phyloP scores from a whole-genome alignment of 1,139 yeast species.

The Geotrichum klebahnii region DNA sequence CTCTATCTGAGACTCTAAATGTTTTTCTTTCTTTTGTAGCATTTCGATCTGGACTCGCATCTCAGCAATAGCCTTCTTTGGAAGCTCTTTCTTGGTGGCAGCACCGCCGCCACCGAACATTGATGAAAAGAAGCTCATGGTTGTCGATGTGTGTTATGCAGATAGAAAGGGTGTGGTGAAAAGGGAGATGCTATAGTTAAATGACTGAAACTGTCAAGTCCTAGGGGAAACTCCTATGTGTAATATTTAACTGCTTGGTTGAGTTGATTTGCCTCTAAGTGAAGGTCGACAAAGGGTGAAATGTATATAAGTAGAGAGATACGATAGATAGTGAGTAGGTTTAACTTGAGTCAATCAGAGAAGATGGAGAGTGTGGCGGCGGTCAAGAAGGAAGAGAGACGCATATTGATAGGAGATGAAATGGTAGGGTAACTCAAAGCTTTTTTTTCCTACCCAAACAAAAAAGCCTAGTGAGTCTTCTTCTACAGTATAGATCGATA shows the following conservation, averaged over 20 bases:
- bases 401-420: too few species aligned
- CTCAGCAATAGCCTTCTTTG: slow-evolving; percentile 88
- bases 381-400: background rate
- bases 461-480: too few species aligned
- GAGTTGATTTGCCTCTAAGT: too few species aligned
- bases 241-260: too few species aligned
- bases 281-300: too few species aligned
- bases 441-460: background rate
- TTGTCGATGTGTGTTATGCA: slow-evolving; percentile 13
- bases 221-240: too few species aligned
- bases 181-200: background rate
- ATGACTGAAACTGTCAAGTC: too few species aligned
- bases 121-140: slow-evolving; percentile 45
- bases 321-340: background rate
- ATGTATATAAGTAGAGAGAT: background rate
- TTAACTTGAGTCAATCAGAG: too few species aligned
- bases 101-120: slow-evolving; percentile 65
- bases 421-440: too few species aligned
- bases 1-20: slow-evolving; percentile 74
- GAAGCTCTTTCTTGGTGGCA: slow-evolving; percentile 69
- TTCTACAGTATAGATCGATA: too few species aligned
- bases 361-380: background rate
- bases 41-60: slow-evolving; percentile 86
- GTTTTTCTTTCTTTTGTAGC: slow-evolving; percentile 76
- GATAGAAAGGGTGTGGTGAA: background rate